Evolutionary conservation across 441 rosid species (phyloP), one percentile per base, ranked within the genome.

Genomic region (Erysimum pusillum): DNA sequence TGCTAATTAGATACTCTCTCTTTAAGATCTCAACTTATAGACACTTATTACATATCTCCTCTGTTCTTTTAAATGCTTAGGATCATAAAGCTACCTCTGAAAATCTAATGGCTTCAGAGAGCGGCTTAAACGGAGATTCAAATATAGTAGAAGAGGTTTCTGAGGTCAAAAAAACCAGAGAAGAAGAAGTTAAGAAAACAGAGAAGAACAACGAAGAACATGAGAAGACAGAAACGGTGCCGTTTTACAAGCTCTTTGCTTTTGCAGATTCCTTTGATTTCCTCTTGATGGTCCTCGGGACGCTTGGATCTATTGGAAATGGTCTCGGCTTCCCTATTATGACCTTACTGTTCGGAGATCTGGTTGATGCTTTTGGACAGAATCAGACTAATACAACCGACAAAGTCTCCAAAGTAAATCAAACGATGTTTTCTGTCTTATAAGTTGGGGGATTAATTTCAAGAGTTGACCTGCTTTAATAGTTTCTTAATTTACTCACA

Each of bases 291-390:
- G 3, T 39, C 11, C 34, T 61, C 1, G 66, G 66, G n/a, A 61
- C 66, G 17, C 66, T 61, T 38, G 66, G 66, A 61, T 61, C 66
- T 38, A 61, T 61, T 20, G 66, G 66, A 11, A 63, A 62, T 14
- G 67, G 67, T 63, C 68, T 63, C 0, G 68, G 68, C 53, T 63
- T 63, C 22, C 67, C 67, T 35, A 61, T 87, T 9, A 83, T 83
- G 92, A 81, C 90, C 4, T 6, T 86, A 22, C 48, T 86, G 4
- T 84, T 88, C 3, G 90, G 89, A 45, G 73, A 83, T 25, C 67
- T 86, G 4, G 32, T 84, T 2, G 74, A 90, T 76, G 76, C 84
- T 61, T 82, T 82, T 18, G 85, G 89, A 68, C 31, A 73, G 48
- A 81, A 79, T 81, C 83, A 72, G 52, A 79, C 61, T 63, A 77